Base-by-base conservation (phyloP, 192 early-diverging fungal species). In the Coemansia sp. region DNA sequence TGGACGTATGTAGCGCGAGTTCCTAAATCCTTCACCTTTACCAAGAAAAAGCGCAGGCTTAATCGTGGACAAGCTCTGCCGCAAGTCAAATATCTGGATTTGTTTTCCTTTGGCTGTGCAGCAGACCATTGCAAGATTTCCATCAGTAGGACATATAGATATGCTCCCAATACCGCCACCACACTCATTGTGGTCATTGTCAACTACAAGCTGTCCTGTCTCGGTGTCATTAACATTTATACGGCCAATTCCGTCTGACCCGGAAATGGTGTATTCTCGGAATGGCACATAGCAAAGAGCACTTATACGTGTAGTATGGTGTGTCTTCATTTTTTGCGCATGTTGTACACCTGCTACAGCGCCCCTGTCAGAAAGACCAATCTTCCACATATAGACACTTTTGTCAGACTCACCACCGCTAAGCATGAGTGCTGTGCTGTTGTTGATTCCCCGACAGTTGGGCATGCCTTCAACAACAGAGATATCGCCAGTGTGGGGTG, bases 1-100 rank as follows among this genome's bases (percentile, higher is more conserved):
- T 32, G 76, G 66, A 13, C 76, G 67, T 6, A 61, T 62, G 48
- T 73, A 78, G 26, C 67, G 47, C 21, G 76, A 78, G 58, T 73
- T 67, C 16, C 63, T 65, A 51, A 71, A 58, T 26, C 55, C 55
- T 13, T 56, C 26, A 6, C 55, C 19, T 8, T 57, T 58, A 1
- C 76, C 76, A 15, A 78, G 60, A 6, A 16, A 41, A 42, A 78
- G 47, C 12, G 57, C 76, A 5, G 76, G 71, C 9, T 32, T 41
- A 10, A 36, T 9, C 6, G 55, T 45, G 12, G 61, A 46, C 41
- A 57, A 22, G 19, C 52, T 13, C n/a, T 62, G 57, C 8, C 76
- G 62, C 18, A 78, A 19, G 40, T 78, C 76, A 8, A 73, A 68
- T 10, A 78, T 26, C 15, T 63, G 66, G 8, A 73, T 3, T 42